Conservation (phyloP, 169 alveolate species). For the Perkinsus marinus region DNA sequence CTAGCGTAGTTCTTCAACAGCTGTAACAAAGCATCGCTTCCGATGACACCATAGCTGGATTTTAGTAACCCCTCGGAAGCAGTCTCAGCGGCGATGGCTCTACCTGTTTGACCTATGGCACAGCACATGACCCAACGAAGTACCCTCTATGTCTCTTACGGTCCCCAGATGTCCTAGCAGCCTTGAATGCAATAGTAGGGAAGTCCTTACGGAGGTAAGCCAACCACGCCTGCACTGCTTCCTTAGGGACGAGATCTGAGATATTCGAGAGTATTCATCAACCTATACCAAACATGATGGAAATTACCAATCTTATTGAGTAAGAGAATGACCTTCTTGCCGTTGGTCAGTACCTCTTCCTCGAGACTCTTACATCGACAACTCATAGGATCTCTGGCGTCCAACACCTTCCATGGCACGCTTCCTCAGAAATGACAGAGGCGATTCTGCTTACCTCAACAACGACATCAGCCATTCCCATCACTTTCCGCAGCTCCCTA, state of each 20-base stretch:
- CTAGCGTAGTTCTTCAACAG: constrained; percentile 74
- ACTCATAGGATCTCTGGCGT: constrained; percentile 77
- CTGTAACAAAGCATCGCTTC: too few relatives aligned
- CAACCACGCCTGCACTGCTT: constrained; percentile 30
- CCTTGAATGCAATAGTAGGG: constrained; percentile 36
- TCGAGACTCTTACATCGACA: constrained; percentile 64
- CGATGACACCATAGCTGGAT: too few relatives aligned
- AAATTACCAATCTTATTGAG: constrained; percentile 62
- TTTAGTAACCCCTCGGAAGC: too few relatives aligned
- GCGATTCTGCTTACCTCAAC: neutral
- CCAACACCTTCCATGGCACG: constrained; percentile 47
- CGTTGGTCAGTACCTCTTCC: constrained; percentile 43
- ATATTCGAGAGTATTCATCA: neutral
- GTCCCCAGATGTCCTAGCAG: constrained; percentile 11
- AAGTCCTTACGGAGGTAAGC: constrained; percentile 13
- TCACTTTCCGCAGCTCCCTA: constrained; percentile 31
- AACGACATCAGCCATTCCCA: constrained; percentile 61
- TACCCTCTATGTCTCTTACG: too few relatives aligned
- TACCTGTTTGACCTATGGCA: too few relatives aligned
- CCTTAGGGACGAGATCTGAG: constrained; percentile 59
- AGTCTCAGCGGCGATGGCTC: too few relatives aligned
- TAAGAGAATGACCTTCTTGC: constrained; percentile 62
- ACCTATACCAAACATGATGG: neutral
- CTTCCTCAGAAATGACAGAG: neutral
- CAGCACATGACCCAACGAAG: too few relatives aligned